These are phyloP conservation scores for Irpex sp. DNA, from an alignment of 1,284 basidiomycete genomes.

Conservation along the genomic window DNA sequence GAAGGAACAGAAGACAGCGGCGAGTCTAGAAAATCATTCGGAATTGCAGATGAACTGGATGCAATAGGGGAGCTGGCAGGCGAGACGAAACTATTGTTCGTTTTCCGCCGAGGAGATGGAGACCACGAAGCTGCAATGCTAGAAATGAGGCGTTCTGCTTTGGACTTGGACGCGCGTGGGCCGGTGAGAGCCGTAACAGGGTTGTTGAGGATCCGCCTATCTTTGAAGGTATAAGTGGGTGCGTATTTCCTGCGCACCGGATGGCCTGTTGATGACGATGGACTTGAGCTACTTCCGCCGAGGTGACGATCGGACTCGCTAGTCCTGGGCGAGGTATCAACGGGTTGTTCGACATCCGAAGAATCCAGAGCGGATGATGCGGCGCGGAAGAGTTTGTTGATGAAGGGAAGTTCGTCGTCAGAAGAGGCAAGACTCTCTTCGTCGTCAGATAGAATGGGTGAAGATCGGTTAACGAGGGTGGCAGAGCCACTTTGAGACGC, in stretches of 20 bases:
- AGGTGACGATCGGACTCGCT: no score
- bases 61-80: no score
- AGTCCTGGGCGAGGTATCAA: no score
- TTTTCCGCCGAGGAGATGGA: background rate
- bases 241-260: background rate
- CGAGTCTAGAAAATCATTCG: background rate
- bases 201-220: background rate
- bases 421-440: background rate
- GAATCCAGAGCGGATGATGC: no score
- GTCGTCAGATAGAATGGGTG: background rate
- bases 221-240: background rate
- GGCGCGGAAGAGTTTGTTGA: background rate
- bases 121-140: background rate
- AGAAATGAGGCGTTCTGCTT: background rate
- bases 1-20: slow-evolving; percentile 3
- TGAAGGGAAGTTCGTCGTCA: background rate
- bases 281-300: no score
- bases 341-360: no score
- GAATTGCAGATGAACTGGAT: background rate
- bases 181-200: background rate
- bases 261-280: no score
- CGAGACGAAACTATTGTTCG: no score
- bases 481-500: slow-evolving; percentile 4
- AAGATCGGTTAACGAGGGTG: background rate
- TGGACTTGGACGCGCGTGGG: background rate